Evolutionary conservation across 306 rosid genomes (phyloP).

Genomic region (Vigna hirtella): DNA sequence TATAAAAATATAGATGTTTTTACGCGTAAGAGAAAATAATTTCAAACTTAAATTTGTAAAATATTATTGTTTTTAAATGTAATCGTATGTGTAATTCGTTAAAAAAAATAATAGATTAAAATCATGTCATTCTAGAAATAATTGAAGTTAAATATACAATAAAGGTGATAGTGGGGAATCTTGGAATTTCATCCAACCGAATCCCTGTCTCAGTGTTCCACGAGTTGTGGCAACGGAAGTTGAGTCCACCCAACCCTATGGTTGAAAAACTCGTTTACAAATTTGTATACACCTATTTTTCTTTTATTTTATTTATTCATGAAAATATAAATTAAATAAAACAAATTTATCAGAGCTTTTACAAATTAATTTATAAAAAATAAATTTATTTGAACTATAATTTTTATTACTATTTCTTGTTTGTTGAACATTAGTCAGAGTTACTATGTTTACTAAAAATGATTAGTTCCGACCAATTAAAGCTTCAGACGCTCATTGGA

Average conservation of each 20-base stretch:
- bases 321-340: too few relatives aligned
- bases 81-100: background rate
- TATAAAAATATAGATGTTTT: too few relatives aligned
- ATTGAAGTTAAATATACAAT: background rate
- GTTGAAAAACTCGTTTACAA: slow-evolving; percentile 17
- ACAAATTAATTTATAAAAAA: too few relatives aligned
- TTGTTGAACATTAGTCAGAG: too few relatives aligned
- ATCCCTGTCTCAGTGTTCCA: slow-evolving; percentile 28
- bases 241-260: background rate
- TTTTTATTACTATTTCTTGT: too few relatives aligned
- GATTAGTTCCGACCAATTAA: too few relatives aligned
- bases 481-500: too few relatives aligned
- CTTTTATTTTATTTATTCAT: too few relatives aligned
- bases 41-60: background rate
- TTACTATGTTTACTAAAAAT: too few relatives aligned
- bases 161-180: slow-evolving; percentile 30
- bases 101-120: background rate
- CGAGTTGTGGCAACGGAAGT: slow-evolving; percentile 4
- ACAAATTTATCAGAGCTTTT: too few relatives aligned
- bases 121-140: background rate
- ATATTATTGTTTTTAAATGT: too few relatives aligned
- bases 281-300: background rate
- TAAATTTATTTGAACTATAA: too few relatives aligned
- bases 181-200: slow-evolving; percentile 22
- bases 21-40: background rate